Evolutionary conservation across 495 filamentous ascomycete species (phyloP), one percentile per base, ranked within the genome.

Genomic region (Glarea lozoyensis): DNA sequence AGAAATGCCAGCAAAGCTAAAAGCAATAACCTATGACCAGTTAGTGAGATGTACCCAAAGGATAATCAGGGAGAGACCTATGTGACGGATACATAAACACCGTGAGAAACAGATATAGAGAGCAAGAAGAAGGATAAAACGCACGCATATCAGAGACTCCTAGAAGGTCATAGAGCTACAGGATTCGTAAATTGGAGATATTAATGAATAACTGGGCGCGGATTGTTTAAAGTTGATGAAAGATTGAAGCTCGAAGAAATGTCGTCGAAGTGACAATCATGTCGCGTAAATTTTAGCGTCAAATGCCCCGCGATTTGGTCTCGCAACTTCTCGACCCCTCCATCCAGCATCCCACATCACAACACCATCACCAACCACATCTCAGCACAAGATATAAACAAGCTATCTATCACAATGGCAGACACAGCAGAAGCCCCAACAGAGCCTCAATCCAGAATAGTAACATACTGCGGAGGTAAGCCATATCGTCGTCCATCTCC

Each of bases 381-480:
- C 25, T 7, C 7, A 9, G 17, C 6, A 35, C 15, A 6, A n/a
- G n/a, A n/a, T n/a, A n/a, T n/a, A n/a, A n/a, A 35, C 32, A 22
- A 40, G 17, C 2, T 23, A 23, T 4, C 13, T 7, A 22, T 17
- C 25, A 48, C 1, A 27, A 69, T 69, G 66, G 64, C 63, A 38
- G 66, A 69, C 34, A 49, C 52, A 39, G 63, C 62, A 40, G 34
- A 21, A 1, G 34, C 12, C 10, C 46, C 53, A 16, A 17, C 42
- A 15, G 80, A 82, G 59, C 69, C 74, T 16, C 81, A 82, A 60
- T 73, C 79, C 13, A 66, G 75, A 55, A 67, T 79, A 41, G 68
- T 92, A 46, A 58, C 82, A 42, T 94, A 94, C 58, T 94, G 87
- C 61, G 87, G 82, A 66, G 79, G 86, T 86, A 66, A 63, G 74